Evolutionary conservation across 768 basidiomycete species (phyloP), one percentile per base, ranked within the genome.

Genomic region (Serendipita sp.): DNA sequence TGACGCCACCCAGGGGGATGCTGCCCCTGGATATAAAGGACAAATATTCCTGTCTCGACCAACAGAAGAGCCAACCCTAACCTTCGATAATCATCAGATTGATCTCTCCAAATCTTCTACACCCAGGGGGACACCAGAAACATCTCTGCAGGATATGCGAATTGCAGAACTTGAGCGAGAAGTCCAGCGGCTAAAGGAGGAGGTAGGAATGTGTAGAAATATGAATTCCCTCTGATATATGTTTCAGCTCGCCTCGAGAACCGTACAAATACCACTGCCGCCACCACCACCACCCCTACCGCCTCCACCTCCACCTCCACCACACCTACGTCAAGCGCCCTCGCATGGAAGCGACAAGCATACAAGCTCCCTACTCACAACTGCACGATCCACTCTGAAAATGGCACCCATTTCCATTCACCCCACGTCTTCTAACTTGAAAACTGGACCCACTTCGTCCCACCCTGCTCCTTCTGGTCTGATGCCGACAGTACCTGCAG

Each of bases 141-240:
- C 10, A 11, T 54, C 53, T 8, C 16, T 60, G 8, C 28, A 60
- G 11, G 28, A 68, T 70, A 82, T 79, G 64, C 78, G 79, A 62
- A 89, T 90, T 35, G 76, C 74, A 67, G 74, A 76, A 65, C 76
- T 91, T 3, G 86, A 89, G 69, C 80, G 80, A 56, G 89, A 91
- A 70, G 81, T 89, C 45, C 73, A 73, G 47, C 70, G 76, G 47
- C 73, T 88, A n/a, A 83, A 78, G 67, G 78, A 80, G 69, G 83
- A 85, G 79, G 85, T 83, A 38, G 10, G 24, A 28, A 10, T 8
- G 70, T 53, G 15, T 68, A 66, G 3, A 35, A 45, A 48, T 13
- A 11, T 56, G 3, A 32, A 54, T 13, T 30, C 16, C 16, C 30
- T 4, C 53, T 34, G 44, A 28, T 30, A 18, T 66, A 63, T 24